Evolutionary conservation across 495 filamentous ascomycete genomes (phyloP), one percentile per base, ranked within the genome.

Genomic region (Penicillium paxilli): DNA sequence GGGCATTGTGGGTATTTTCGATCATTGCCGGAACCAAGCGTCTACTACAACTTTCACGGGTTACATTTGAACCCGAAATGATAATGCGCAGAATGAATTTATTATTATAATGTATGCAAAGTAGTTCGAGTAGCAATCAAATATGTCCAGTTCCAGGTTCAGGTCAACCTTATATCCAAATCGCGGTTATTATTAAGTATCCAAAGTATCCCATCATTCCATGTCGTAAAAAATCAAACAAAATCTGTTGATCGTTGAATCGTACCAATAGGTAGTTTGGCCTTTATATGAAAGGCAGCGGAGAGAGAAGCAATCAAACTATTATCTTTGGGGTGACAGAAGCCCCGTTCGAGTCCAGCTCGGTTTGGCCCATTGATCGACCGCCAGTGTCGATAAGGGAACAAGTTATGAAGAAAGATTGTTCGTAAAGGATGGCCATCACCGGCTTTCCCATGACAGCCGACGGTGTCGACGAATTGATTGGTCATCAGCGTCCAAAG

Each of bases 361-460:
- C 57, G 52, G 41, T 23, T 52, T 22, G 21, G 21, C 0, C 40
- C 10, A 23, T 42, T 11, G 6, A 52, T 55, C 49, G 54, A 44
- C 16, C 21, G 33, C 17, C 21, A 9, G 21, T 20, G 33, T 48
- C 23, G 46, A 24, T 6, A 16, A 23, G 22, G 4, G 28, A 19
- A 22, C 21, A 14, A 17, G 17, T 17, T 4, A 10, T 8, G 17
- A 20, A 8, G 12, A 42, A 20, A 22, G 32, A 47, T 26, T 20
- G 20, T 41, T 33, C 51, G 35, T 16, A 23, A 24, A 22, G n/a
- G 5, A 49, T 26, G 25, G 11, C 37, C n/a, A 25, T 65, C 45
- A 69, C 12, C 54, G 58, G 21, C 67, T 73, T 51, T 71, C 70
- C 71, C 68, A 74, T 6, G 68, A 71, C 37, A 55, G 49, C 56